These are phyloP conservation scores for Groenewaldozyma salmanticensis DNA, from an alignment of 805 yeast genomes.

Conservation along the genomic window DNA sequence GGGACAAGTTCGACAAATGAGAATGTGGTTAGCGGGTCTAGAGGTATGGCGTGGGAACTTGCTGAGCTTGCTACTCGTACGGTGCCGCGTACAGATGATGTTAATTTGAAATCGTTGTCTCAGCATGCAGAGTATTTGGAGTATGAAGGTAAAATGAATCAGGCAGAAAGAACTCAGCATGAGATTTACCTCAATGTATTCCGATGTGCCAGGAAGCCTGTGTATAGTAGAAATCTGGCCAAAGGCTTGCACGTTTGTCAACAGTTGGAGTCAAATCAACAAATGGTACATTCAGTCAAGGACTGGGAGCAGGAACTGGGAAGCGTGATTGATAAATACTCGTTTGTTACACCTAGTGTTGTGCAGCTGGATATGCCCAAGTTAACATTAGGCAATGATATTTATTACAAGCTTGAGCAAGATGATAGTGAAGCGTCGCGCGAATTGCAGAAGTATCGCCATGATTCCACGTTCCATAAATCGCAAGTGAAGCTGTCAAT, in stretches of 20 bases:
- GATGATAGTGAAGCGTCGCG: not conserved
- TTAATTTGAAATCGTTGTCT: slow-evolving; percentile 27
- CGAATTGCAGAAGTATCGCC: slow-evolving; percentile 2
- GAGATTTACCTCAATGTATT: slow-evolving; percentile 51
- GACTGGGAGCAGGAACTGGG: not conserved
- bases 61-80: slow-evolving; percentile 7
- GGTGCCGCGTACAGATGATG: slow-evolving; percentile 16
- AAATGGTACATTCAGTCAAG: slow-evolving; percentile 6
- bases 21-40: slow-evolving; percentile 6
- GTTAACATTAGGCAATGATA: slow-evolving; percentile 15
- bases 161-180: slow-evolving; percentile 46
- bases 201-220: slow-evolving; percentile 56
- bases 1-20: slow-evolving; percentile 35
- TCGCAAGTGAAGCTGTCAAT: slow-evolving; percentile 80
- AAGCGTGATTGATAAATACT: slow-evolving; percentile 33
- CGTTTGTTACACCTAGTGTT: slow-evolving; percentile 81
- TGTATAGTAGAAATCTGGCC: slow-evolving; percentile 47
- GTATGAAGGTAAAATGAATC: slow-evolving; percentile 40
- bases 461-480: slow-evolving; percentile 51
- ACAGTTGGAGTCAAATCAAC: slow-evolving; percentile 1
- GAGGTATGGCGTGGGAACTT: slow-evolving; percentile 11
- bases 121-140: slow-evolving; percentile 52
- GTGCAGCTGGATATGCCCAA: slow-evolving; percentile 59
- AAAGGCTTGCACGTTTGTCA: slow-evolving; percentile 15
- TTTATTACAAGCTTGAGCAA: no score